phyloP scores from a whole-genome alignment of 2,329 filamentous ascomycete genomes.

The Parascedosporium putredinis region DNA sequence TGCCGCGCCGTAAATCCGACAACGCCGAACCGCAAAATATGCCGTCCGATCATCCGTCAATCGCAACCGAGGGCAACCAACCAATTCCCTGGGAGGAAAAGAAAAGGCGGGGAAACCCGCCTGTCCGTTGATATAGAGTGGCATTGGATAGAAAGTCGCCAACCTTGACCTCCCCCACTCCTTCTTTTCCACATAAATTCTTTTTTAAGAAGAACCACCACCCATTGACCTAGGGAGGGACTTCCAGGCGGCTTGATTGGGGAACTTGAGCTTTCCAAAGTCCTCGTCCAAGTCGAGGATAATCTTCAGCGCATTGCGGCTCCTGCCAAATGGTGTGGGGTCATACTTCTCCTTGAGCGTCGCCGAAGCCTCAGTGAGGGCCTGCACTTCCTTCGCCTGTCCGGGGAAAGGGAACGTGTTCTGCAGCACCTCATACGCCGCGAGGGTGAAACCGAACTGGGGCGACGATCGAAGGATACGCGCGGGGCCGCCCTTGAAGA shows the following conservation, averaged over 20 bases:
- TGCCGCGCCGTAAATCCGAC: conserved; percentile 6
- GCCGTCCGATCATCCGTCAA: neutral
- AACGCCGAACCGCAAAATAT: conserved; percentile 3
- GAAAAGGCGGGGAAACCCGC: no score
- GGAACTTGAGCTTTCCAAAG: conserved; percentile 66
- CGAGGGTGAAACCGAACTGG: conserved; percentile 95
- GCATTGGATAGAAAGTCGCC: no score
- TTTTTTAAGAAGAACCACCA: conserved; percentile 3
- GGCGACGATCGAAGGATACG: conserved; percentile 91
- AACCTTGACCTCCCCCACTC: no score
- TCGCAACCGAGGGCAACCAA: neutral
- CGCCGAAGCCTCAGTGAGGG: conserved; percentile 46
- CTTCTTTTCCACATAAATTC: neutral
- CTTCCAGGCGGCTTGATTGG: conserved; percentile 42
- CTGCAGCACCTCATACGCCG: conserved; percentile 88
- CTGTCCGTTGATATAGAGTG: no score
- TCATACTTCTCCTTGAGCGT: conserved; percentile 49
- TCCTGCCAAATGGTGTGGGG: conserved; percentile 42
- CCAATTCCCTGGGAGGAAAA: no score
- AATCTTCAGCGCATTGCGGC: conserved; percentile 87
- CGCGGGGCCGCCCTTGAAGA: conserved; percentile 97
- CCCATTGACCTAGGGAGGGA: conserved; percentile 39
- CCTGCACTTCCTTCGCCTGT: conserved; percentile 38
- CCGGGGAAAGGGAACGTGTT: conserved; percentile 65
- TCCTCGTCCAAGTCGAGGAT: conserved; percentile 90